These are phyloP conservation scores for Pachysandra terminalis DNA, from an alignment of 164 flowering plant species.

Conservation along the genomic window DNA sequence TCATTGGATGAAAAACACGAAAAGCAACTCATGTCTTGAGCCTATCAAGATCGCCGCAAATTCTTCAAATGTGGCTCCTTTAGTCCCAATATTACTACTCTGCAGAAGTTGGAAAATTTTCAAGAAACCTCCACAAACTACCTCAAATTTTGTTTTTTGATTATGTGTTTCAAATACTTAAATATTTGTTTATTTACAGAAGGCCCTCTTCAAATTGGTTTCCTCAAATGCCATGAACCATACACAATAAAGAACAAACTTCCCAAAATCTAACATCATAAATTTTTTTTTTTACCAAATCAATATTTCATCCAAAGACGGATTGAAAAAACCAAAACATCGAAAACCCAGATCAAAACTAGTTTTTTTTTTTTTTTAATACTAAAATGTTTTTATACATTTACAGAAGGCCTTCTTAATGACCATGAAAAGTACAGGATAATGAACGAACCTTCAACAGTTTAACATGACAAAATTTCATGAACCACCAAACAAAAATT, in stretches of 20 bases:
- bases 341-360: too few relatives aligned
- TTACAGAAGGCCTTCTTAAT: neutral
- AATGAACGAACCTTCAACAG: neutral
- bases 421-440: neutral
- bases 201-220: too few relatives aligned
- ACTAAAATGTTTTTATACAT: neutral
- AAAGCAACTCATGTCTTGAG: conserved; percentile 52
- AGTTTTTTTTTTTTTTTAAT: too few relatives aligned
- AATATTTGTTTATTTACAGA: too few relatives aligned
- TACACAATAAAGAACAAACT: too few relatives aligned
- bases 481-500: neutral
- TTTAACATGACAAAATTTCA: neutral
- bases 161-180: too few relatives aligned
- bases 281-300: too few relatives aligned
- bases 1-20: conserved; percentile 52
- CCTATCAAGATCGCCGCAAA: neutral
- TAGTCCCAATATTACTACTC: neutral
- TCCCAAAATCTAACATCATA: too few relatives aligned
- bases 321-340: too few relatives aligned
- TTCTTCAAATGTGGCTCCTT: neutral
- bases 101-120: neutral
- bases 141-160: too few relatives aligned
- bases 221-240: too few relatives aligned
- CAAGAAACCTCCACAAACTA: conserved; percentile 1
- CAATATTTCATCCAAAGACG: too few relatives aligned